Evolutionary conservation across 768 basidiomycete genomes (phyloP), one percentile per base, ranked within the genome.

Genomic region (Coprinopsis marcescibilis): DNA sequence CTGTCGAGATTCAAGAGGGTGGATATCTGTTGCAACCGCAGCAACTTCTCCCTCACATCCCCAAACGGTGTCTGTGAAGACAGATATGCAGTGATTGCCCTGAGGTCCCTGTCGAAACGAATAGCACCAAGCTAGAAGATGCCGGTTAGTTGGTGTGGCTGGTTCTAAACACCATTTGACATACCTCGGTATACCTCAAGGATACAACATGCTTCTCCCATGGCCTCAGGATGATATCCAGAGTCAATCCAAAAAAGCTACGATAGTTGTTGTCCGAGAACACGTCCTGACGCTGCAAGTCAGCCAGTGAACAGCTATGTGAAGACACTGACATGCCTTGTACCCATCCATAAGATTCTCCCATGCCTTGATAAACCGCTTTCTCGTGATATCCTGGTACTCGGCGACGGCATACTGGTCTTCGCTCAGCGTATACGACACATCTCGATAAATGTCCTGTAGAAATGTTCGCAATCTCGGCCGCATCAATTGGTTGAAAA

Each of bases 401-500:
- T 97, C 94, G 1, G 90, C 86, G 0, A 78, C 67, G 2, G 83
- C 70, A 59, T 95, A 98, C 0, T 70, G 69, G 50, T 96, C 92
- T 43, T 98, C 95, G 57, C 96, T 92, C 12, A 98, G 69, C 19
- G 87, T 63, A 60, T 99, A 98, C 3, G 81, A 80, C 5, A 92
- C 76, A 52, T 94, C 94, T 60, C 85, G 92, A 66, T 95, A 96
- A 5, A 92, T 78, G 51, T 98, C 96, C 4, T 80, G 66, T 38
- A 97, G 73, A 37, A 98, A 70, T 27, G 79, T 86, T 20, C 96
- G 81, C 39, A 99, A 64, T 49, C 82, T 83, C 0, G 96, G 94
- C 15, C 94, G 78, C 56, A 94, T 76, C 8, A 97, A 72, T 60
- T 98, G 95, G 56, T 93, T 97, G 72, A 98, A 97, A 29, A 98